Evolutionary conservation across 352 stramenopile genomes (phyloP), one percentile per base, ranked within the genome.

Genomic region (Phytophthora citrophthora): DNA sequence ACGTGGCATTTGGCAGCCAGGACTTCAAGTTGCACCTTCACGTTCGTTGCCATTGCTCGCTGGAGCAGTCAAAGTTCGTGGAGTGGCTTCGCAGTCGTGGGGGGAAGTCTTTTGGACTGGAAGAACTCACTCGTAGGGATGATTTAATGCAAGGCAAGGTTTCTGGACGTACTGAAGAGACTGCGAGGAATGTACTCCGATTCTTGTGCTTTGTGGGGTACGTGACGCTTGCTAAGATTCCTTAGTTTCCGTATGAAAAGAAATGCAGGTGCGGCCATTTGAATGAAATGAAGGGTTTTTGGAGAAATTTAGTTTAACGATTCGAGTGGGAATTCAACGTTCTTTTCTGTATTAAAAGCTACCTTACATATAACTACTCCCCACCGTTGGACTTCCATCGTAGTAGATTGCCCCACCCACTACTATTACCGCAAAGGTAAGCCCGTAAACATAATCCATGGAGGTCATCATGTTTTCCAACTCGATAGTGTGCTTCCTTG

Each of bases 21-120:
- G 53, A 49, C 13, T 65, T 68, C 15, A 43, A 46, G 6, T 72
- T 77, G 15, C 64, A 74, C 7, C 9, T 89, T 27, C 72, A 79
- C 38, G 71, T 85, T 10, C 73, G 76, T 50, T 90, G 90, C 29
- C 68, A 69, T 13, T 92, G 81, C 54, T 81, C 71, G 24, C 16
- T 47, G 24, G 53, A 78, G 12, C 81, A 92, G 44, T 57, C 70
- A 1, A 73, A 39, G 15, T 29, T 90, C 53, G 31, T 92, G 7
- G 77, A 92, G 32, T 92, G 81, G 81, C 53, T 90, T 1, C 81
- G 79, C 13, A 23, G 18, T 6, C 50, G 54, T 34, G 62, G 47
- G 26, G 32, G 7, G 0, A 54, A 75, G 11, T 24, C 47, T 0
- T 77, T 87, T 50, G 51, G 69, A n/a, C 5, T 68, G 16, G 56